Evolutionary conservation across 176 grass and related monocot genomes (phyloP), one percentile per base, ranked within the genome.

Genomic region (Areca catechu): DNA sequence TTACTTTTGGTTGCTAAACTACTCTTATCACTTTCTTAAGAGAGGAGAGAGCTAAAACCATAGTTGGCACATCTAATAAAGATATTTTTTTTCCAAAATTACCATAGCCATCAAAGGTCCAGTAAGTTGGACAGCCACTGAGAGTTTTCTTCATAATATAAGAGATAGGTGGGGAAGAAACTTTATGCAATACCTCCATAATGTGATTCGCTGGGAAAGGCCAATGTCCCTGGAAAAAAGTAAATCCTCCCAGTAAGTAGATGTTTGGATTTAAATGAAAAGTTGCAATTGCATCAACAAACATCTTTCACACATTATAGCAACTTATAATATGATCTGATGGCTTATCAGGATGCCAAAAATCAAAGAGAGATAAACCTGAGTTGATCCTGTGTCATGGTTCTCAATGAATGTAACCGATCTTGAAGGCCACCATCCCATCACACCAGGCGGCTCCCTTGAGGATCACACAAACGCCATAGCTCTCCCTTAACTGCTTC

Each of bases 351-450:
- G 57, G 51, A 47, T 16, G 5, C 50, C 1, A 85, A 58, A 23
- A 55, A 50, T 1, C 20, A 16, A 63, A 55, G 12, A 63, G 21
- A 53, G 18, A 4, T 53, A 66, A 82, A 92, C 93, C 87, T 98
- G 87, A 80, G 83, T 98, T 25, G 93, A 98, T 16, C 93, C 93
- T 5, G 93, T 98, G 60, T 92, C 93, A 70, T 98, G 93, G 67
- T 98, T 98, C 72, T 98, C 93, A 50, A 98, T 73, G 70, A 92
- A 98, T 47, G 93, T 98, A 53, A 85, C 87, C 29, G 93, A 83
- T 83, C 93, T 87, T 62, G 93, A 92, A 80, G 86, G 77, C 87
- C 93, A 92, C 93, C 87, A 98, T 22, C 93, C 93, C 54, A 98
- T 71, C 51, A 85, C 72, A 74, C 87, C 93, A 72, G 93, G 93